A percentile compares a stretch with the other conserved stretches of the same genome.
These are phyloP conservation scores for Wickerhamomyces sp. DNA, from an alignment of 1,139 yeast species.

Conservation along the genomic window DNA sequence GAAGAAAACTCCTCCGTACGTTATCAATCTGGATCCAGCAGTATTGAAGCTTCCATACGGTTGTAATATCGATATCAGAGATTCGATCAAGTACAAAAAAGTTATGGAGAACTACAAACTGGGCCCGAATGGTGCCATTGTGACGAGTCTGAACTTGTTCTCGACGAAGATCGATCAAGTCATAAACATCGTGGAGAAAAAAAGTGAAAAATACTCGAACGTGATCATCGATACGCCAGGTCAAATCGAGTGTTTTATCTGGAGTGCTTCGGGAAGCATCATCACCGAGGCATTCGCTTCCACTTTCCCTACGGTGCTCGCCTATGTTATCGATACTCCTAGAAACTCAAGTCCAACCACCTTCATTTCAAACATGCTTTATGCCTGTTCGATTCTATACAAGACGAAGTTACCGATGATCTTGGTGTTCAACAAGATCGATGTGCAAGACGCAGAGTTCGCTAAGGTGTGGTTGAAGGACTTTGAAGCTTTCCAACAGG, in stretches of 20 bases:
- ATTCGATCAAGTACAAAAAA: constrained; percentile 90
- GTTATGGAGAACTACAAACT: constrained; percentile 90
- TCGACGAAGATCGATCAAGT: constrained; percentile 97
- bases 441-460: constrained; percentile 75
- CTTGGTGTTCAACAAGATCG: constrained; percentile 93
- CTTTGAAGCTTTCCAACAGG: constrained; percentile 85
- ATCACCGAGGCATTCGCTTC: constrained; percentile 97
- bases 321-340: constrained; percentile 95
- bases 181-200: constrained; percentile 74
- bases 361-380: constrained; percentile 95
- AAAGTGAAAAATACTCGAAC: constrained; percentile 58
- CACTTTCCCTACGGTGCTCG: constrained; percentile 90
- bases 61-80: constrained; percentile 93
- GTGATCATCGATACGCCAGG: constrained; percentile 97
- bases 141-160: constrained; percentile 86
- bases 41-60: constrained; percentile 89
- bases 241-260: constrained; percentile 94
- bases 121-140: constrained; percentile 99
- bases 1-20: constrained; percentile 68
- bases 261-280: constrained; percentile 96
- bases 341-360: constrained; percentile 92
- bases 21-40: constrained; percentile 94
- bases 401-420: constrained; percentile 97
- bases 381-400: constrained; percentile 94
- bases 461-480: constrained; percentile 98